These are phyloP conservation scores for Aspergillus viridinutans DNA, from an alignment of 2,329 filamentous ascomycete species.

Conservation along the genomic window DNA sequence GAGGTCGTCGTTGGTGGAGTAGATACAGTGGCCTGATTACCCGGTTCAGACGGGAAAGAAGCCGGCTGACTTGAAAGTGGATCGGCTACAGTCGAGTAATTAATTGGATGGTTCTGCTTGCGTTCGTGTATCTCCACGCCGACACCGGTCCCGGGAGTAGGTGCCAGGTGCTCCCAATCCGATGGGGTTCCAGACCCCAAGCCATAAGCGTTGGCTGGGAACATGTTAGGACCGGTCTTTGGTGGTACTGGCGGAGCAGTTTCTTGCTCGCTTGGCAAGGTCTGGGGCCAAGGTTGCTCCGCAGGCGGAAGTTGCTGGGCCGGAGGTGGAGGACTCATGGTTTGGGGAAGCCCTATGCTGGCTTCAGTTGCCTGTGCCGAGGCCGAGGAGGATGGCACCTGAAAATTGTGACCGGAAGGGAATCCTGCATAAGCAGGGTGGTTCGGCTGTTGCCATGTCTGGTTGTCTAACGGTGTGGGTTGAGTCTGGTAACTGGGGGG, in stretches of 20 bases:
- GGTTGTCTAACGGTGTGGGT: constrained; percentile 21
- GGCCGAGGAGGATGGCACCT: constrained; percentile 1
- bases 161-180: constrained; percentile 45
- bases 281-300: constrained; percentile 7
- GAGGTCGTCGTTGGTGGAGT: constrained; percentile 7
- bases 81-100: constrained; percentile 6
- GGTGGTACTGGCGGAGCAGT: constrained; percentile 21
- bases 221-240: constrained; percentile 17
- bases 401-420: constrained; percentile 15
- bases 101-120: constrained; percentile 8
- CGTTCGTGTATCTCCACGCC: constrained; percentile 26
- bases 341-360: not conserved
- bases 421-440: constrained; percentile 28
- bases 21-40: constrained; percentile 3
- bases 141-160: constrained; percentile 34
- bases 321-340: not conserved
- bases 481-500: constrained; percentile 36
- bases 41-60: constrained; percentile 2
- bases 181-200: constrained; percentile 42
- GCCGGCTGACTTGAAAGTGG: constrained; percentile 11
- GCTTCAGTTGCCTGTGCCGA: not conserved
- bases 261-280: constrained; percentile 6
- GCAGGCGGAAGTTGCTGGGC: constrained; percentile 6
- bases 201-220: constrained; percentile 30
- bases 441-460: constrained; percentile 23